These are phyloP conservation scores for Anisogramma anomala DNA, from an alignment of 2,329 filamentous ascomycete genomes.

Conservation along the genomic window DNA sequence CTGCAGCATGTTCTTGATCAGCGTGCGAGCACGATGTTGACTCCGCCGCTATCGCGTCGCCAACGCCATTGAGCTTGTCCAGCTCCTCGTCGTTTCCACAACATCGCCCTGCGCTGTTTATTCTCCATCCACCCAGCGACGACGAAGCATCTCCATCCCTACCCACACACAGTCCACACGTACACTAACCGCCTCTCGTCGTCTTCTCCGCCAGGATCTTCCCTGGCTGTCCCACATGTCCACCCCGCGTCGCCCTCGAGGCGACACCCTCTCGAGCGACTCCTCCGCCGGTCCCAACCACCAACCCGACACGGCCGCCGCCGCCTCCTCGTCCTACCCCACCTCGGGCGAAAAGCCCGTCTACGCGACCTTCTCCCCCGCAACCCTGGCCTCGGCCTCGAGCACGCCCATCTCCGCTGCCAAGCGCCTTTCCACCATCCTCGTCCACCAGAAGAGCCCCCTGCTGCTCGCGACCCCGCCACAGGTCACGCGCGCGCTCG, in stretches of 20 bases:
- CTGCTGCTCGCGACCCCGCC: conserved; percentile 86
- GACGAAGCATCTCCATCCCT: background rate
- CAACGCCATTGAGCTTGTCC: background rate
- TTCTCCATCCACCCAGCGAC: background rate
- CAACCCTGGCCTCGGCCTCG: conserved; percentile 53
- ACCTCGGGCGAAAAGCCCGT: conserved; percentile 51
- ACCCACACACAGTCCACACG: background rate
- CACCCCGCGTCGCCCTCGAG: conserved; percentile 11
- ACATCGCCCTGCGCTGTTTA: background rate
- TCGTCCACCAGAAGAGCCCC: conserved; percentile 94
- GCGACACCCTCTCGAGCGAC: conserved; percentile 11
- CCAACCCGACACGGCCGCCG: conserved; percentile 30
- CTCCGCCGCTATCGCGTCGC: background rate
- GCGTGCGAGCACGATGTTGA: background rate
- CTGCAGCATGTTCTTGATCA: background rate
- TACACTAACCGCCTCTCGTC: background rate
- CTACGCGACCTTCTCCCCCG: conserved; percentile 80
- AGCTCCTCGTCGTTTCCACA: background rate
- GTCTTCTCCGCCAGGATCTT: conserved; percentile 4
- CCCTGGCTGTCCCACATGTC: conserved; percentile 16
- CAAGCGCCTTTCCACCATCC: conserved; percentile 76
- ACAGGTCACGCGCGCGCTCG: conserved; percentile 83
- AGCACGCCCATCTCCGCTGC: conserved; percentile 49
- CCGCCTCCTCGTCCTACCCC: conserved; percentile 46
- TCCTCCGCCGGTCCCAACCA: conserved; percentile 1